Percentiles rank a stretch among this genome's conserved stretches.
These are phyloP conservation scores for Cucurbita ficifolia DNA, from an alignment of 306 rosid genomes.

Conservation along the genomic window DNA sequence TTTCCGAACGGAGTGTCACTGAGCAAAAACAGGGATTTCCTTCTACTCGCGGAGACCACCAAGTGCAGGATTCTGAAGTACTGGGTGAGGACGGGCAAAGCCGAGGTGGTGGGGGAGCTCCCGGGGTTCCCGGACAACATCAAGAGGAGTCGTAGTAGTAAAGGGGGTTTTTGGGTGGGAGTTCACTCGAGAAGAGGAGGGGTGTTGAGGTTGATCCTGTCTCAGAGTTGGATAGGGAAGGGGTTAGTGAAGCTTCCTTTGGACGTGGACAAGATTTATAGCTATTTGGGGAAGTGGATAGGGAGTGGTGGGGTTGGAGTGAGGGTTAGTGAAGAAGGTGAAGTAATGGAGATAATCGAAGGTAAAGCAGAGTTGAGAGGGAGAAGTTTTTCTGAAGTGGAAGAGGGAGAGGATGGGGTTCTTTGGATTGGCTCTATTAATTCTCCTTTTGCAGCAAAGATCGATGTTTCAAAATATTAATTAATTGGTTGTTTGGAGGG, in stretches of 20 bases:
- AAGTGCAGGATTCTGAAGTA: slow-evolving; percentile 43
- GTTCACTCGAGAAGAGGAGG: slow-evolving; percentile 31
- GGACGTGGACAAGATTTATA: slow-evolving; percentile 23
- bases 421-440: slow-evolving; percentile 60
- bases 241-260: slow-evolving; percentile 36
- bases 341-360: slow-evolving; percentile 35
- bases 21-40: slow-evolving; percentile 32
- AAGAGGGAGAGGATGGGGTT: slow-evolving; percentile 55
- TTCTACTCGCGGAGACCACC: slow-evolving; percentile 45
- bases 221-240: slow-evolving; percentile 36
- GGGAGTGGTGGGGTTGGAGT: slow-evolving; percentile 34
- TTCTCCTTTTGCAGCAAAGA: slow-evolving; percentile 38
- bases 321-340: slow-evolving; percentile 54
- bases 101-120: slow-evolving; percentile 36
- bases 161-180: slow-evolving; percentile 79
- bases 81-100: slow-evolving; percentile 40
- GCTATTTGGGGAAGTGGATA: slow-evolving; percentile 28
- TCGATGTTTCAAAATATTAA: background rate
- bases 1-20: slow-evolving; percentile 67
- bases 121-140: slow-evolving; percentile 84
- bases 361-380: slow-evolving; percentile 19
- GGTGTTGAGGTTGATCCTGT: slow-evolving; percentile 22
- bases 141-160: slow-evolving; percentile 30
- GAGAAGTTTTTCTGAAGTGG: slow-evolving; percentile 43
- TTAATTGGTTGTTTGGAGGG: too few relatives aligned